Evolutionary conservation across 805 yeast species (phyloP), one percentile per base, ranked within the genome.

Genomic region (Metschnikowia kunwiensis): DNA sequence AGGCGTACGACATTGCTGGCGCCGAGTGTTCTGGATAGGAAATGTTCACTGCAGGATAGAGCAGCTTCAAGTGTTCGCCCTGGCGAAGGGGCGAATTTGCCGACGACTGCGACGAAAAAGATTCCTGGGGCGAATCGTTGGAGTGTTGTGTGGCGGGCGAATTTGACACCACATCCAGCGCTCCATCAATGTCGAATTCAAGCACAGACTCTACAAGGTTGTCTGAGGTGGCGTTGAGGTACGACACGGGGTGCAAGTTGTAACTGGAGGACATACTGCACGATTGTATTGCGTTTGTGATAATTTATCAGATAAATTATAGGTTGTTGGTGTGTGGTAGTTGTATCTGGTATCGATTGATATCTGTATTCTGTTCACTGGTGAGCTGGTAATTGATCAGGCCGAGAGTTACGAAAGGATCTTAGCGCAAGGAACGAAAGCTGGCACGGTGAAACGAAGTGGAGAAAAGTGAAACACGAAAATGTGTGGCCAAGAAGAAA

Each of bases 171-270:
- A 34, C 44, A 15, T 40, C 44, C 6, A 65, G 55, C 10, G 50
- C 51, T 9, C 50, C 53, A 36, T 60, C 62, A 24, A 55, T 34
- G 27, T 58, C 64, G 15, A 57, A 50, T 26, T 58, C 58, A 32
- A 57, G 37, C 31, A 57, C 63, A 15, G 55, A 47, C 24, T 49
- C 58, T 20, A 43, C 42, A 31, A 43, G 36, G 35, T 47, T 46
- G 22, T 55, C 57, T 27, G 46, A 21, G 18, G 57, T 44, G 23
- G 72, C 72, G 51, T 68, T 68, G 28, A 68, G 58, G 41, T 68
- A 68, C 19, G 71, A 55, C 20, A 68, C 61, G n/a, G 74, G 74
- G 45, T 68, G 74, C 32, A 67, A 51, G 46, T 66, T 68, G 48
- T 64, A 68, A 43, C 65, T 65, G 65, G 65, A 61, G 13, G 44